Evolutionary conservation across 2,329 filamentous ascomycete species (phyloP), one percentile per base, ranked within the genome.

Genomic region (Fusarium nisikadoi): DNA sequence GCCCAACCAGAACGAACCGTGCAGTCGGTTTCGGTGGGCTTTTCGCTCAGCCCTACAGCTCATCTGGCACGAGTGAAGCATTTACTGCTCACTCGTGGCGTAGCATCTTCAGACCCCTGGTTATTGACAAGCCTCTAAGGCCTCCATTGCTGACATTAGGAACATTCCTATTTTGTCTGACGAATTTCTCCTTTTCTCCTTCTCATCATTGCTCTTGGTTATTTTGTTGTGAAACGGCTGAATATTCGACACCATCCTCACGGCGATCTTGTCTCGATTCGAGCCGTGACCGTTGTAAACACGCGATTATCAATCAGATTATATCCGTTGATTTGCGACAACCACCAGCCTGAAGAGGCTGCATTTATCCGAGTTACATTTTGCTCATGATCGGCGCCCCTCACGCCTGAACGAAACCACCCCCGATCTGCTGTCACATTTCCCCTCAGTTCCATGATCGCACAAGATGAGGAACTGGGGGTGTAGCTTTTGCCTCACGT

Each of bases 101-200:
- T 76, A 77, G 75, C 75, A 75, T 73, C 66, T 42, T 55, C 41
- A 55, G 59, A 74, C 68, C 74, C 74, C 74, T 46, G 56, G 71
- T 46, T 60, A 63, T 61, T 50, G 64, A 67, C 64, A 60, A 63
- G 63, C 66, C 65, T 73, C 63, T 45, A 70, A 75, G 71, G 68
- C 75, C 74, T 76, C 75, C 75, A n/a, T 72, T 76, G 75, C 75
- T 76, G 74, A 76, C 75, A 68, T 60, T 62, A 56, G 58, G 63
- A 73, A 71, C 25, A 56, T 63, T 59, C 42, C 62, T 52, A 42
- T 59, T 73, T 52, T 62, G 52, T 63, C 66, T 65, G 46, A 59
- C 56, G 68, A 29, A 19, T 25, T 27, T 47, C 56, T 66, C 54
- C 68, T 60, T 71, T 71, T 50, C 23, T 42, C 65, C 45, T 50